Evolutionary conservation across 306 rosid genomes (phyloP).

Genomic region (Fagus sylvatica): DNA sequence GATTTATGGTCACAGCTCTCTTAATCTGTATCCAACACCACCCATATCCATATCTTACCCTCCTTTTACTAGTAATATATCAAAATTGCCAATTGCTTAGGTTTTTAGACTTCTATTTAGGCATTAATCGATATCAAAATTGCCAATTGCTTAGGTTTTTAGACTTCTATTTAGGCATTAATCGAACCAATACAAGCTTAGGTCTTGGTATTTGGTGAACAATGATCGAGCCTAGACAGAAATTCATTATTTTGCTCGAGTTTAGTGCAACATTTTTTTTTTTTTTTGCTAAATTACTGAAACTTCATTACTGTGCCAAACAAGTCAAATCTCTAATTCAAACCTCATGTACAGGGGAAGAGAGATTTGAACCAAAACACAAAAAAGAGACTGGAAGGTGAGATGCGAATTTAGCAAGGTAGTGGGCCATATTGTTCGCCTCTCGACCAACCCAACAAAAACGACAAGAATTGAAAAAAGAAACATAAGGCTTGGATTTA

Average conservation of each 20-base stretch:
- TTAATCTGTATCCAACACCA: conserved; percentile 26
- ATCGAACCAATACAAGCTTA: conserved; percentile 37
- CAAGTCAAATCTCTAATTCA: too few species aligned
- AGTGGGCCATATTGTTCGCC: too few species aligned
- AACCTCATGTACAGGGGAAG: too few species aligned
- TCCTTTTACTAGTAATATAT: conserved; percentile 22
- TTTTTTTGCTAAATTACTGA: too few species aligned
- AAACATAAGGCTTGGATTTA: neutral
- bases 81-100: conserved; percentile 26
- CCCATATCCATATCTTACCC: conserved; percentile 29
- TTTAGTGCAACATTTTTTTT: conserved; percentile 26
- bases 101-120: neutral
- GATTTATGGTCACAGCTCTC: conserved; percentile 17
- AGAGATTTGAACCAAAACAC: too few species aligned
- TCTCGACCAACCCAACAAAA: too few species aligned
- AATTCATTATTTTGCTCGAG: conserved; percentile 12
- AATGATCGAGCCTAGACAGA: conserved; percentile 50
- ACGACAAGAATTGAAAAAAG: too few species aligned
- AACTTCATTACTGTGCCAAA: too few species aligned
- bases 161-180: too few species aligned
- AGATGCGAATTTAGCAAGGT: too few species aligned
- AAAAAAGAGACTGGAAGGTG: too few species aligned
- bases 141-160: conserved; percentile 30
- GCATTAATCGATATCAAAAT: conserved; percentile 32
- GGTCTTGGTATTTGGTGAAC: conserved; percentile 39